phyloP scores from a whole-genome alignment of 108 stramenopile genomes.

The Discostella stelligeroides region DNA sequence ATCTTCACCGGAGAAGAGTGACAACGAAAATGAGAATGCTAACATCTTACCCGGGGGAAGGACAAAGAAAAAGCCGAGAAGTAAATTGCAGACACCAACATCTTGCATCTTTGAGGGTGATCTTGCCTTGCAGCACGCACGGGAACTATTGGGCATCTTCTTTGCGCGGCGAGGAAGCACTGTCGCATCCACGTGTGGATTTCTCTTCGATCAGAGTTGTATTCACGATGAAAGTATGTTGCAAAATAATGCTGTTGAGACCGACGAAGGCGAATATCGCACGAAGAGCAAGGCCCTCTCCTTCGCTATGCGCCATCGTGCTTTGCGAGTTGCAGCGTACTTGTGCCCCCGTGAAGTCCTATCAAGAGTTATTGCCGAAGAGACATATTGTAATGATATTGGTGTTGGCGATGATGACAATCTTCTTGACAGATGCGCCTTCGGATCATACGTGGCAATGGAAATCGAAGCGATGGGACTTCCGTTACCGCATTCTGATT shows the following conservation, averaged over 20 bases:
- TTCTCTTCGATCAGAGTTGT: conserved; percentile 41
- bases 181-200: conserved; percentile 33
- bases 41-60: too few relatives aligned
- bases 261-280: conserved; percentile 13
- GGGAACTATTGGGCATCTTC: conserved; percentile 75
- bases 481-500: conserved; percentile 80
- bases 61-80: conserved; percentile 15
- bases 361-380: conserved; percentile 60
- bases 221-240: conserved; percentile 21
- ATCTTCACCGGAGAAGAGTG: too few relatives aligned
- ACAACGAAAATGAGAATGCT: too few relatives aligned
- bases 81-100: conserved; percentile 9
- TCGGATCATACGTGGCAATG: conserved; percentile 80
- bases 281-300: conserved; percentile 53
- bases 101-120: conserved; percentile 42
- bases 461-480: conserved; percentile 90
- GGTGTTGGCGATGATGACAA: conserved; percentile 17
- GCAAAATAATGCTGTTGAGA: background rate
- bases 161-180: conserved; percentile 63
- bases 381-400: conserved; percentile 43
- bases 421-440: conserved; percentile 59
- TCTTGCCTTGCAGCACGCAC: conserved; percentile 53
- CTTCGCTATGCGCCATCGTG: conserved; percentile 88
- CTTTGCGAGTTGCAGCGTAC: conserved; percentile 73
- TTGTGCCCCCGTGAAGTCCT: conserved; percentile 81